These are phyloP conservation scores for Ustilago curta DNA, from an alignment of 1,284 basidiomycete genomes.

Conservation along the genomic window DNA sequence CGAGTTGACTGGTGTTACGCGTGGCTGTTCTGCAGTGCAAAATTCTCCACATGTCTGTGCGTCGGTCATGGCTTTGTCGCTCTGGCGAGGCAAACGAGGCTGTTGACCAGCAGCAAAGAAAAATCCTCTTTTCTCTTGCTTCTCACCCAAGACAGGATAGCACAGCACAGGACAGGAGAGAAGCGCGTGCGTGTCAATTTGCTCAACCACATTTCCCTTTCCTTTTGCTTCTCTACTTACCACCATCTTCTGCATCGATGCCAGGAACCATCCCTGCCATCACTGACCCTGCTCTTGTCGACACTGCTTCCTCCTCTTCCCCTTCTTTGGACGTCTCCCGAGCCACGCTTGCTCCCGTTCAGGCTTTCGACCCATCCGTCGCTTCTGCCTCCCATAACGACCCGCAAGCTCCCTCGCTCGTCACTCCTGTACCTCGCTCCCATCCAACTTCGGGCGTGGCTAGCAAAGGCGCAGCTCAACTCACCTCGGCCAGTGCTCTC, in stretches of 20 bases:
- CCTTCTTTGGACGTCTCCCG: slow-evolving; percentile 13
- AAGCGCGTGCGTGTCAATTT: neutral
- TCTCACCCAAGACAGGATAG: neutral
- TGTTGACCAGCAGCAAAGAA: neutral
- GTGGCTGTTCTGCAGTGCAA: no score
- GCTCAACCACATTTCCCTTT: slow-evolving; percentile 1
- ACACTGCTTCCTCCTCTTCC: slow-evolving; percentile 16
- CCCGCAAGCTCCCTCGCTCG: slow-evolving; percentile 36
- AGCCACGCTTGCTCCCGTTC: slow-evolving; percentile 23
- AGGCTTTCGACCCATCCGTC: slow-evolving; percentile 27
- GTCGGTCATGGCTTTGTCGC: neutral
- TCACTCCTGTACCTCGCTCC: slow-evolving; percentile 28
- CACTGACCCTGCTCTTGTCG: slow-evolving; percentile 51
- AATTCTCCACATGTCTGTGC: slow-evolving; percentile 15
- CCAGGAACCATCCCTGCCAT: slow-evolving; percentile 52
- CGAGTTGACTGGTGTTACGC: no score
- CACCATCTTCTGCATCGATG: slow-evolving; percentile 26
- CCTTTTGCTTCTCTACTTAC: slow-evolving; percentile 4
- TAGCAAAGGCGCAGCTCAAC: slow-evolving; percentile 42
- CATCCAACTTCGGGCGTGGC: slow-evolving; percentile 45
- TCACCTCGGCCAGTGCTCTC: slow-evolving; percentile 27
- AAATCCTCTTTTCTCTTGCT: slow-evolving; percentile 1
- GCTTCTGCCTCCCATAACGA: slow-evolving; percentile 11
- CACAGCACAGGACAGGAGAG: no score
- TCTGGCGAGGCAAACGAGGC: neutral